phyloP scores from a whole-genome alignment of 2,329 filamentous ascomycete species.

The Penicillium italicum region DNA sequence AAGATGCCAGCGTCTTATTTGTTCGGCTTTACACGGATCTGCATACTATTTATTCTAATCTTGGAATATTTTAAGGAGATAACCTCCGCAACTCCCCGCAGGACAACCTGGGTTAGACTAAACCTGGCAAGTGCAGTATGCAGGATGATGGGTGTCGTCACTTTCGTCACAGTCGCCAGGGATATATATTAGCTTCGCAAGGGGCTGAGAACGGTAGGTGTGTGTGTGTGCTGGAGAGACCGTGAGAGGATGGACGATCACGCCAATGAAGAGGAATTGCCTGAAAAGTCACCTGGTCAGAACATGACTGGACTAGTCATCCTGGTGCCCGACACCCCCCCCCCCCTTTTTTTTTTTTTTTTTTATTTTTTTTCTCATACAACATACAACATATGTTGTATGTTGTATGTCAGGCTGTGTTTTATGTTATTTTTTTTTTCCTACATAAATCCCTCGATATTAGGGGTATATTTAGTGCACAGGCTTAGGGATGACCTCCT shows the following conservation, averaged over 20 bases:
- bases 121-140: background rate
- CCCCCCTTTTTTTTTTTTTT: conserved; percentile 3
- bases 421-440: background rate
- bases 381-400: no score
- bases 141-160: conserved; percentile 4
- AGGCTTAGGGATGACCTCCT: conserved; percentile 4
- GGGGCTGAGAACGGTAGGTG: background rate
- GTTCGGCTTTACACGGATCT: background rate
- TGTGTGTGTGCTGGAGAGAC: background rate
- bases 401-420: background rate
- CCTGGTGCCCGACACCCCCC: conserved; percentile 3
- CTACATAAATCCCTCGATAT: background rate
- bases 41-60: background rate
- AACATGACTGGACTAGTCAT: background rate
- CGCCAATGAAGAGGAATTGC: conserved; percentile 6
- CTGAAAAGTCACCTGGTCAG: background rate
- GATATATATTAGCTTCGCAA: background rate
- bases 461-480: conserved; percentile 4
- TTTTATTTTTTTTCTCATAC: background rate
- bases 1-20: background rate
- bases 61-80: background rate
- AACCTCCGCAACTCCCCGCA: conserved; percentile 15
- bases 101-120: conserved; percentile 1
- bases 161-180: conserved; percentile 12
- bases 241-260: conserved; percentile 8